Conservation (phyloP, 2,329 filamentous ascomycete genomes). For the Penicillium sp. region DNA sequence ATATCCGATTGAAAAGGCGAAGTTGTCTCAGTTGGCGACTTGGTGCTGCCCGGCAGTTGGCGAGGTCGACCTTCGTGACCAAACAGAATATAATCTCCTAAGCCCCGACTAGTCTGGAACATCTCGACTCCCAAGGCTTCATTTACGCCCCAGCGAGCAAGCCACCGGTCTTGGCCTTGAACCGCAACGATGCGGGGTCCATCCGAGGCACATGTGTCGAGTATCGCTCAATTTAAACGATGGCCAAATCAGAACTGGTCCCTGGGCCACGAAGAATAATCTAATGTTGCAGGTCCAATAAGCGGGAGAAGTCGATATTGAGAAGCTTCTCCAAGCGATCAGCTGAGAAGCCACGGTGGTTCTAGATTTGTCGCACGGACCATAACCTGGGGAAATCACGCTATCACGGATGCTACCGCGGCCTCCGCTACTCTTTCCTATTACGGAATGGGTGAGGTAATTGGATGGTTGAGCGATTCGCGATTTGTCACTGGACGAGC, state of each 20-base stretch:
- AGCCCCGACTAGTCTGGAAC: neutral
- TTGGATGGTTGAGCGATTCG: neutral
- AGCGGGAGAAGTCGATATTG: neutral
- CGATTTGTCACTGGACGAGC: neutral
- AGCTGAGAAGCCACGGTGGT: neutral
- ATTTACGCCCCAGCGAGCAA: neutral
- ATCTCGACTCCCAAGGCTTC: neutral
- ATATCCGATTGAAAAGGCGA: neutral
- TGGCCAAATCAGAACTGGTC: neutral
- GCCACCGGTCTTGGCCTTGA: neutral
- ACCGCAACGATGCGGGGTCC: neutral
- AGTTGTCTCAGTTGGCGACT: neutral
- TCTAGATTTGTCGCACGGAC: neutral
- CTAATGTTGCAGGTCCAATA: neutral
- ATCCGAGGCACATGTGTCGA: neutral
- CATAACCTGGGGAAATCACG: conserved; percentile 3
- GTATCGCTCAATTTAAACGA: neutral
- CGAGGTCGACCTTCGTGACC: neutral
- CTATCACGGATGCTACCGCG: conserved; percentile 8
- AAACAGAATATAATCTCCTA: neutral
- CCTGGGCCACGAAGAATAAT: neutral
- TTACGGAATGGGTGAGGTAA: neutral
- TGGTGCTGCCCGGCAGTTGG: neutral
- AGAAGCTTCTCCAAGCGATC: neutral
- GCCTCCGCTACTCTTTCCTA: neutral